These are phyloP conservation scores for Phytophthora lateralis DNA, from an alignment of 352 stramenopile species.

Conservation along the genomic window DNA sequence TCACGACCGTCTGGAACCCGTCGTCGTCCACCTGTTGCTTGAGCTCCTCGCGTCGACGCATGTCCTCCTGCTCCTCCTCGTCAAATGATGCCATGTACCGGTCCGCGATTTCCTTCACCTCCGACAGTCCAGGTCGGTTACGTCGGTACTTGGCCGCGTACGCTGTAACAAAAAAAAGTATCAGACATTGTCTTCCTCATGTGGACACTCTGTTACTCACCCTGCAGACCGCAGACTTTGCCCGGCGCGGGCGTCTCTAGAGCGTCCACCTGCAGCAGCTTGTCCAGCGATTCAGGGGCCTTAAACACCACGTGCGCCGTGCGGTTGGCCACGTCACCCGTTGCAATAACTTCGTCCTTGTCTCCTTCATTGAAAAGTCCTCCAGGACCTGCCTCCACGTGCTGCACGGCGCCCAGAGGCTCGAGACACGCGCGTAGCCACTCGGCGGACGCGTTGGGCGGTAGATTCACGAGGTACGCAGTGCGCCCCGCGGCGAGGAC, in stretches of 20 bases:
- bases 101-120: conserved; percentile 71
- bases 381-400: conserved; percentile 43
- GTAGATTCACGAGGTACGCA: conserved; percentile 81
- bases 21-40: conserved; percentile 85
- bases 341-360: conserved; percentile 18
- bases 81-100: conserved; percentile 84
- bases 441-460: conserved; percentile 42
- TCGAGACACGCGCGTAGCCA: conserved; percentile 64
- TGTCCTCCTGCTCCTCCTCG: conserved; percentile 64
- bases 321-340: conserved; percentile 35
- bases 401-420: conserved; percentile 62
- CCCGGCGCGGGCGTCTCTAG: conserved; percentile 41
- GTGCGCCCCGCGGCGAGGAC: conserved; percentile 65
- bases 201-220: conserved; percentile 16
- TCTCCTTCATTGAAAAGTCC: conserved; percentile 10
- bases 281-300: conserved; percentile 53
- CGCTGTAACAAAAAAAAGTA: conserved; percentile 16
- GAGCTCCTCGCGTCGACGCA: conserved; percentile 66
- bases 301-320: conserved; percentile 83
- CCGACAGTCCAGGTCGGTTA: conserved; percentile 67
- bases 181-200: conserved; percentile 3
- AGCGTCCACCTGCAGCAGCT: conserved; percentile 50
- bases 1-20: conserved; percentile 84
- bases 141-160: conserved; percentile 71
- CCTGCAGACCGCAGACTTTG: conserved; percentile 38